Evolutionary conservation across 2,329 filamentous ascomycete genomes (phyloP).

Genomic region (Aureobasidium vineae): DNA sequence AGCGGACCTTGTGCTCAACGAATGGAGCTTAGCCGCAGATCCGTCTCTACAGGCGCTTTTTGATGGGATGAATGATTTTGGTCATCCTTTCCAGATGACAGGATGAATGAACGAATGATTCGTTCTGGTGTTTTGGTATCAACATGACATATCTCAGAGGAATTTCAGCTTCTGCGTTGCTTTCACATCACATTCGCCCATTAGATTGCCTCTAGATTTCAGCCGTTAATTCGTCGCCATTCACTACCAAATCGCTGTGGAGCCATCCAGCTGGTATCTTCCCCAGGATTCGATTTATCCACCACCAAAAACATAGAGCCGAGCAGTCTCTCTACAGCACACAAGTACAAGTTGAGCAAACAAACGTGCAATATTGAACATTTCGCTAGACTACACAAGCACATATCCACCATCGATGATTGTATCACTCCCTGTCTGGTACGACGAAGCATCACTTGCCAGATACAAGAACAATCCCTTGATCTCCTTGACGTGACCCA

Average conservation of each 20-base stretch:
- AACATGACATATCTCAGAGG: too few relatives aligned
- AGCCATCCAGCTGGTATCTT: too few relatives aligned
- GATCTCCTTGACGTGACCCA: slow-evolving; percentile 39
- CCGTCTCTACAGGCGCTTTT: slow-evolving; percentile 2
- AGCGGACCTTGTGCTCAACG: slow-evolving; percentile 11
- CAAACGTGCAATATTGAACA: too few relatives aligned
- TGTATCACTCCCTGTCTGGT: slow-evolving; percentile 38
- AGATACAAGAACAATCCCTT: slow-evolving; percentile 39
- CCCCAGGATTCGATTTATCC: too few relatives aligned
- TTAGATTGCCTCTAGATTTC: too few relatives aligned
- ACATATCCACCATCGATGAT: slow-evolving; percentile 40
- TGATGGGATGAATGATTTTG: slow-evolving; percentile 11
- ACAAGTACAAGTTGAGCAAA: too few relatives aligned
- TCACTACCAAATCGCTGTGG: too few relatives aligned
- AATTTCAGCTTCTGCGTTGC: not conserved
- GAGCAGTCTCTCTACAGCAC: too few relatives aligned
- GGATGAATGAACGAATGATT: not conserved
- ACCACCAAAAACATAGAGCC: too few relatives aligned
- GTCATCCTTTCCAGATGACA: slow-evolving; percentile 16
- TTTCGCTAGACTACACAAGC: slow-evolving; percentile 34
- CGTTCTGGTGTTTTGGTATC: too few relatives aligned
- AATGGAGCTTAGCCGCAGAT: slow-evolving; percentile 13
- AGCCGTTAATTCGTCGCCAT: too few relatives aligned
- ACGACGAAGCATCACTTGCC: slow-evolving; percentile 37
- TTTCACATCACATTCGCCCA: too few relatives aligned